Conservation (phyloP, 1,139 yeast genomes). For the Pichia sp. region DNA sequence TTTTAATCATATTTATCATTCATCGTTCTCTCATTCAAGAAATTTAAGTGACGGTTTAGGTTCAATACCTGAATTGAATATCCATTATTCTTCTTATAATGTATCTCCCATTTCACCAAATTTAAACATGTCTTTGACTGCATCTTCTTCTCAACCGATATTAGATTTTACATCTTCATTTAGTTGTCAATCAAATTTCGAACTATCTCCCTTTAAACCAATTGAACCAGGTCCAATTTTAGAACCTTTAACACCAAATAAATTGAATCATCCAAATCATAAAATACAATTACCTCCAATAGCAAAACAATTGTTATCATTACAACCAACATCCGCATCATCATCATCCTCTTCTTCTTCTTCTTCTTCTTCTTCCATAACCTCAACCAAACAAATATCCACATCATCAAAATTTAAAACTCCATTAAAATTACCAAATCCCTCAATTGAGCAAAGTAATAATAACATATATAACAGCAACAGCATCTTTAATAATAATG, state of each 20-base stretch:
- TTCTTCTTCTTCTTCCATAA: not conserved
- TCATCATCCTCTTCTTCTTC: not conserved
- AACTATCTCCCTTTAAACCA: conserved; percentile 52
- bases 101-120: conserved; percentile 12
- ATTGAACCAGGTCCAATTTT: conserved; percentile 49
- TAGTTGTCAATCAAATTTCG: conserved; percentile 58
- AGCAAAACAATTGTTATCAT: conserved; percentile 13
- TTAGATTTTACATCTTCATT: conserved; percentile 44
- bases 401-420: conserved; percentile 14
- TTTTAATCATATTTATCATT: conserved; percentile 1
- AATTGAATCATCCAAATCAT: conserved; percentile 9
- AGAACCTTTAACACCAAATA: conserved; percentile 42
- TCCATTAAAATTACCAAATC: conserved; percentile 8
- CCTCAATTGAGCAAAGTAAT: not conserved
- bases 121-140: not conserved
- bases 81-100: conserved; percentile 32
- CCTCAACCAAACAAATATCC: not conserved
- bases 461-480: not conserved
- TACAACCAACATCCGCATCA: conserved; percentile 23
- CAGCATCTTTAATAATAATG: not conserved
- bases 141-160: conserved; percentile 12
- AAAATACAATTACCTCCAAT: conserved; percentile 11
- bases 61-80: conserved; percentile 34
- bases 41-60: conserved; percentile 17
- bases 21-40: not conserved